Evolutionary conservation across 2,329 filamentous ascomycete species (phyloP).

Genomic region (Dothistroma septosporum): DNA sequence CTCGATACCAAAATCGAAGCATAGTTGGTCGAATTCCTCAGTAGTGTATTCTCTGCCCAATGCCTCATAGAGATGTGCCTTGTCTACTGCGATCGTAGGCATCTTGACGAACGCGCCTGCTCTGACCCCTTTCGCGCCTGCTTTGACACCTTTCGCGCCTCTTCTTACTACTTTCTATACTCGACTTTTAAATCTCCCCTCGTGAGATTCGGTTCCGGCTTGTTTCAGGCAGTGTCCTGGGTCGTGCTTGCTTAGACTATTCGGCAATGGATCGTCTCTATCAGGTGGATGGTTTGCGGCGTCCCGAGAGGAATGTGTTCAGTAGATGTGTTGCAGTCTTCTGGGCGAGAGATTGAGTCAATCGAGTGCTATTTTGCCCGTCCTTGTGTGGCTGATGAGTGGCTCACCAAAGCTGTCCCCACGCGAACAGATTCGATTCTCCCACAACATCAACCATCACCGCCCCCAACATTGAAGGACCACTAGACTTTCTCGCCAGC

Average conservation of each 20-base stretch:
- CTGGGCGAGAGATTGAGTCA: background rate
- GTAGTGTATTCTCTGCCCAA: slow-evolving; percentile 88
- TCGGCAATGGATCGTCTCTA: background rate
- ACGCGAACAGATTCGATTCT: background rate
- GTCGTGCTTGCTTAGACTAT: background rate
- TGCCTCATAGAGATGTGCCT: slow-evolving; percentile 90
- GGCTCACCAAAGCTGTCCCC: background rate
- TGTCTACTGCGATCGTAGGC: slow-evolving; percentile 97
- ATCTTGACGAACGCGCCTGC: slow-evolving; percentile 48
- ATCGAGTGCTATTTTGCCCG: background rate
- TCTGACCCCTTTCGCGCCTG: too few species aligned
- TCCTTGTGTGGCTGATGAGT: background rate
- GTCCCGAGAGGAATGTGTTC: background rate
- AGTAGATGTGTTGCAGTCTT: background rate
- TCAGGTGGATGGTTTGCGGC: background rate
- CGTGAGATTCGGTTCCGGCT: background rate
- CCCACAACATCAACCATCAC: slow-evolving; percentile 1
- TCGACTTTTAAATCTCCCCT: background rate
- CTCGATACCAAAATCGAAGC: slow-evolving; percentile 98
- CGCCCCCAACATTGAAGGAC: background rate
- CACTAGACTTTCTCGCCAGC: background rate
- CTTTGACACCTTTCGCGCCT: background rate
- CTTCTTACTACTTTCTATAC: background rate
- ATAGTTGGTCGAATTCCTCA: slow-evolving; percentile 92
- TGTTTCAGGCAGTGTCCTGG: background rate